These are phyloP conservation scores for Yamadazyma kanchanaburiensis DNA, from an alignment of 1,139 yeast genomes.

Conservation along the genomic window DNA sequence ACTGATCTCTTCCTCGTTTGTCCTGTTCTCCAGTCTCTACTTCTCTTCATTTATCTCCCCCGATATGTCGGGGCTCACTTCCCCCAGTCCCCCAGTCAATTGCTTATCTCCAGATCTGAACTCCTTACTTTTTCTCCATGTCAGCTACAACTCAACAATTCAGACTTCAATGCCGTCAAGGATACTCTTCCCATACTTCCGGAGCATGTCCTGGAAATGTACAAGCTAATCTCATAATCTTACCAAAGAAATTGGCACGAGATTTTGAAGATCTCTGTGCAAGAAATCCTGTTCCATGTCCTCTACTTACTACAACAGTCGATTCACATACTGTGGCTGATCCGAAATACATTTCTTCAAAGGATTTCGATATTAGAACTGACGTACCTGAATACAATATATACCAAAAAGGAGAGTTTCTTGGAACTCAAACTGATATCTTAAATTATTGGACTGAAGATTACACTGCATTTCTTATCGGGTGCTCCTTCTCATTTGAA, in stretches of 20 bases:
- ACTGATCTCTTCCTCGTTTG: too few relatives aligned
- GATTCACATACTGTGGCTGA: slow-evolving; percentile 16
- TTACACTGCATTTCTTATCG: slow-evolving; percentile 31
- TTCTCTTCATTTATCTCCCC: neutral
- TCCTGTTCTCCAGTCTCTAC: too few relatives aligned
- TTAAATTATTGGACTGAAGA: slow-evolving; percentile 21
- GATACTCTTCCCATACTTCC: slow-evolving; percentile 17
- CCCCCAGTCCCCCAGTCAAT: too few relatives aligned
- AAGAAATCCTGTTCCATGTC: slow-evolving; percentile 32
- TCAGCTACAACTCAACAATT: slow-evolving; percentile 10
- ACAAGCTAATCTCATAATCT: slow-evolving; percentile 48
- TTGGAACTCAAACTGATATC: slow-evolving; percentile 17
- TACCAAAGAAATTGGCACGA: slow-evolving; percentile 80
- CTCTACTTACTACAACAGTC: slow-evolving; percentile 20
- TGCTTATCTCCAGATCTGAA: too few relatives aligned
- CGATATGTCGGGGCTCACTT: too few relatives aligned
- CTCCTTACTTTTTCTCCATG: too few relatives aligned
- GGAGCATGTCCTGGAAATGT: slow-evolving; percentile 25
- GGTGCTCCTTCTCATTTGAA: slow-evolving; percentile 36
- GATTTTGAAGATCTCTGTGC: slow-evolving; percentile 26
- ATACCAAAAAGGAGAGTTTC: slow-evolving; percentile 21
- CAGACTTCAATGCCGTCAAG: slow-evolving; percentile 11
- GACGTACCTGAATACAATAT: slow-evolving; percentile 27
- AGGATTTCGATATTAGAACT: slow-evolving; percentile 22
- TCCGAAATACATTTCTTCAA: slow-evolving; percentile 9